phyloP scores from a whole-genome alignment of 106 monocot genomes.

The Dioscorea dumetorum region DNA sequence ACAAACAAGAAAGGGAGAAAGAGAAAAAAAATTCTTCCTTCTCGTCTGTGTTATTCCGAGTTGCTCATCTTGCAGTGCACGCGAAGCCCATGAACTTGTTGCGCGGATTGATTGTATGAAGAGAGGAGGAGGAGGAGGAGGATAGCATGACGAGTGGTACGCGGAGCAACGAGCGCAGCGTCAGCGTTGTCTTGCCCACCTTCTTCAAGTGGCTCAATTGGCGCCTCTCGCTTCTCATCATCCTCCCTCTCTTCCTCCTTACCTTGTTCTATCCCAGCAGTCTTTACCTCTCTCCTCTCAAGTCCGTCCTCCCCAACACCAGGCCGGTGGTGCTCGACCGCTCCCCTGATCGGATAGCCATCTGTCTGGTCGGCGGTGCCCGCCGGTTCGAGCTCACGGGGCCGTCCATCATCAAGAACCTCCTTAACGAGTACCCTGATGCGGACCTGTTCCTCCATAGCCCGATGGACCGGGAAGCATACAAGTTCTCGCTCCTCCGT shows the following conservation, averaged over 20 bases:
- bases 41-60: no score
- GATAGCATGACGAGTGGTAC: no score
- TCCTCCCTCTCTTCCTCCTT: slow-evolving; percentile 1
- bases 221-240: slow-evolving; percentile 3
- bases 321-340: background rate
- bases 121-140: no score
- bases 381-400: slow-evolving; percentile 93
- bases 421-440: slow-evolving; percentile 38
- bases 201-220: background rate
- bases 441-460: slow-evolving; percentile 79
- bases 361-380: slow-evolving; percentile 89
- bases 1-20: no score
- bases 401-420: slow-evolving; percentile 67
- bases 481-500: slow-evolving; percentile 57
- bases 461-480: slow-evolving; percentile 75
- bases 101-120: no score
- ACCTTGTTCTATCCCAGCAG: background rate
- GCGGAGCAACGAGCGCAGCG: no score
- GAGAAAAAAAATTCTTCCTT: no score
- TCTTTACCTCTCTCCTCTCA: background rate
- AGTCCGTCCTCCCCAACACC: background rate
- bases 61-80: no score
- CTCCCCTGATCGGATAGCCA: slow-evolving; percentile 32
- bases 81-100: no score
- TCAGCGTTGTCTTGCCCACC: no score